Evolutionary conservation across 2,329 filamentous ascomycete species (phyloP), one percentile per base, ranked within the genome.

Genomic region (Ramularia collo-cygni): DNA sequence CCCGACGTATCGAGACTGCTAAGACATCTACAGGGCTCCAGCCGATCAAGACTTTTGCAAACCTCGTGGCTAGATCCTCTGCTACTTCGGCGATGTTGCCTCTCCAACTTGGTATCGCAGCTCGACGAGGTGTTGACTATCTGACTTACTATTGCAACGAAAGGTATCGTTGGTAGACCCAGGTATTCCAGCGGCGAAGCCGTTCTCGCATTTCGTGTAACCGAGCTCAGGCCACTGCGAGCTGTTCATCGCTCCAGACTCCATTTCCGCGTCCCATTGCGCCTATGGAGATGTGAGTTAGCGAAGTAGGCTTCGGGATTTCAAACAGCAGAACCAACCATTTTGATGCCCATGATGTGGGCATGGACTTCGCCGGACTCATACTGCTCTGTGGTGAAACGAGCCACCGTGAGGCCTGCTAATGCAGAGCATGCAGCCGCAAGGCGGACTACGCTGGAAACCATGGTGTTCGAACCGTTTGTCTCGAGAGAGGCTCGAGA

Each of bases 131-230:
- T n/a, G n/a, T n/a, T n/a, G n/a, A n/a, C n/a, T n/a, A n/a, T n/a
- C n/a, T n/a, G n/a, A n/a, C n/a, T n/a, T n/a, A n/a, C n/a, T 70
- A 42, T 62, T 64, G 56, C 70, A 73, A 19, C 55, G 54, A 54
- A 72, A 74, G 13, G 43, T 46, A 17, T 46, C 43, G 32, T 46
- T 46, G 34, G 42, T 12, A 35, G 46, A 28, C 35, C 41, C 33
- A 29, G 44, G 38, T 38, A 47, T 37, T 46, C 48, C 28, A 12
- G 48, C 48, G 4, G 48, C 53, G 27, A 37, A 46, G 9, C 35
- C 38, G 16, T 42, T 32, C 28, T 31, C 35, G 30, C 41, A 44
- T 26, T 19, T 24, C 8, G 62, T 61, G 49, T 62, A 66, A 10
- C 62, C 62, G 4, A 67, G 57, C 35, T 60, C 58, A 3, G 64